Conservation (phyloP, 768 basidiomycete species). For the Sistotremastrum suecicum region DNA sequence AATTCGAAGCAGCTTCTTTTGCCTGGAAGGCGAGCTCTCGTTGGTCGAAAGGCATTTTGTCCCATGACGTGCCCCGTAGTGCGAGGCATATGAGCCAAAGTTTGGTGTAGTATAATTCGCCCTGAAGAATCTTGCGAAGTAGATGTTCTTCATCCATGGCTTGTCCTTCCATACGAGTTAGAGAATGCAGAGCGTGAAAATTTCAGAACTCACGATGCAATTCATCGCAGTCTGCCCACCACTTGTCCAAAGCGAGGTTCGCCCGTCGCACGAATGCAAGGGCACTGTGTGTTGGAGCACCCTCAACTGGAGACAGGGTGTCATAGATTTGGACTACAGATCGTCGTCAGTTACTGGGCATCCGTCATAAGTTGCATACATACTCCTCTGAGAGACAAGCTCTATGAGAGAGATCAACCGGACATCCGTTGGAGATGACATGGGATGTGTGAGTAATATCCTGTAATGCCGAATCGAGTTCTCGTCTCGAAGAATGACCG, state of each 20-base stretch:
- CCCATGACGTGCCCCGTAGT: slow-evolving; percentile 84
- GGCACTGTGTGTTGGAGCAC: slow-evolving; percentile 74
- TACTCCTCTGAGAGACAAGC: slow-evolving; percentile 84
- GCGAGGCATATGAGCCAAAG: slow-evolving; percentile 92
- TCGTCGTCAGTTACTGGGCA: slow-evolving; percentile 1
- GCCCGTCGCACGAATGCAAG: slow-evolving; percentile 80
- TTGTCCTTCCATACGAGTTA: slow-evolving; percentile 31
- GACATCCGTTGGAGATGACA: slow-evolving; percentile 84
- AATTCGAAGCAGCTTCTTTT: slow-evolving; percentile 81
- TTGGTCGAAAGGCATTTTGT: slow-evolving; percentile 92
- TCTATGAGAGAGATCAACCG: slow-evolving; percentile 80
- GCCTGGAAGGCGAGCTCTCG: slow-evolving; percentile 91
- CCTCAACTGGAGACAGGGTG: slow-evolving; percentile 72
- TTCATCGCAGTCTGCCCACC: slow-evolving; percentile 83
- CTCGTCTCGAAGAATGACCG: slow-evolving; percentile 82
- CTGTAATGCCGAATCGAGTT: slow-evolving; percentile 77
- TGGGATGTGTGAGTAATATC: slow-evolving; percentile 64
- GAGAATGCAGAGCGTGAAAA: background rate
- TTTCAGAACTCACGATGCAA: slow-evolving; percentile 46
- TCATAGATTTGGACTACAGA: slow-evolving; percentile 81
- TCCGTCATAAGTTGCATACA: slow-evolving; percentile 10
- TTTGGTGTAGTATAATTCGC: slow-evolving; percentile 86
- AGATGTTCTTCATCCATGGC: slow-evolving; percentile 78
- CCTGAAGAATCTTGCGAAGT: slow-evolving; percentile 74
- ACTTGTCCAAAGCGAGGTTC: slow-evolving; percentile 74